phyloP scores from a whole-genome alignment of 225 moss, liverwort and hornwort species.

The Thuidium tamariscinum region DNA sequence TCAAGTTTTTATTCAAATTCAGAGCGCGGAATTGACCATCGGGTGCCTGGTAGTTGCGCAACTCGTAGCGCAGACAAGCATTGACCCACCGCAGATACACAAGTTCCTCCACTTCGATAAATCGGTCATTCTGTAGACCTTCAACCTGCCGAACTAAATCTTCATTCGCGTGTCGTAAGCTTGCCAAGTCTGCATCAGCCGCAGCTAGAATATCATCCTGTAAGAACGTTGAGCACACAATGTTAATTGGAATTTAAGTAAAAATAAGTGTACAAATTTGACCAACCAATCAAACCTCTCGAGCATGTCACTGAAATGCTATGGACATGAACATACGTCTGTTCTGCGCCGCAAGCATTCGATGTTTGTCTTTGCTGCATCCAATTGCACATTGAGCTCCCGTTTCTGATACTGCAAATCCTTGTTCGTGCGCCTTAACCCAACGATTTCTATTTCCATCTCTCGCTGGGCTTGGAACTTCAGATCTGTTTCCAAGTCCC shows the following conservation, averaged over 20 bases:
- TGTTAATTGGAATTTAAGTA: neutral
- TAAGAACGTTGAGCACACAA: neutral
- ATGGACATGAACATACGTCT: conserved; percentile 9
- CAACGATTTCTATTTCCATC: conserved; percentile 69
- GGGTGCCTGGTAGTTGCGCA: conserved; percentile 44
- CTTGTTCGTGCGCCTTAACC: conserved; percentile 72
- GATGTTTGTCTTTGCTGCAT: conserved; percentile 49
- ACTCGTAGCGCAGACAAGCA: conserved; percentile 84
- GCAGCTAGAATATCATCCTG: conserved; percentile 53
- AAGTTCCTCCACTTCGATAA: conserved; percentile 81
- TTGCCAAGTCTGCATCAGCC: conserved; percentile 44
- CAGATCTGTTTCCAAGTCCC: conserved; percentile 58
- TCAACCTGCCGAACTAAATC: conserved; percentile 77
- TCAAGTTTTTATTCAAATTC: conserved; percentile 64
- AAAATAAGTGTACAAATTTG: no score
- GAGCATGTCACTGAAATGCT: neutral
- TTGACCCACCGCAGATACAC: conserved; percentile 89
- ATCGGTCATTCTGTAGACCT: conserved; percentile 71
- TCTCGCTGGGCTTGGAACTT: conserved; percentile 61
- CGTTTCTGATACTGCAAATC: conserved; percentile 75
- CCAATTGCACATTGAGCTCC: conserved; percentile 55
- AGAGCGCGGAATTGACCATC: conserved; percentile 45
- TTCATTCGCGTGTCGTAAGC: conserved; percentile 57
- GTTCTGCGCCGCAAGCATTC: conserved; percentile 41
- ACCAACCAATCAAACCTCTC: neutral